A percentile compares a stretch with the other conserved stretches of the same genome.
Conservation (phyloP, 805 yeast species). For the Komagataella populi region DNA sequence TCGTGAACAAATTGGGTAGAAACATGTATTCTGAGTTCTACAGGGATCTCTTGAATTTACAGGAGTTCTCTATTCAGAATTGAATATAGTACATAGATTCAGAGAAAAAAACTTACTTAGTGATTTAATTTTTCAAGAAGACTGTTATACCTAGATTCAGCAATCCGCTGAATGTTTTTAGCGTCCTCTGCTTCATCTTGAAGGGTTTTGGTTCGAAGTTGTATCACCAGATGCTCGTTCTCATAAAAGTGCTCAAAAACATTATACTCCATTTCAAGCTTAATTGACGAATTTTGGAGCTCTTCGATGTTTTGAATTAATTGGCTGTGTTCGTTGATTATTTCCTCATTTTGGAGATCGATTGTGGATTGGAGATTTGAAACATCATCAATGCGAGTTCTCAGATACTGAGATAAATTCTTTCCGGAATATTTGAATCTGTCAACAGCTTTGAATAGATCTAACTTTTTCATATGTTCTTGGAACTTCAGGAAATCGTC, state of each 20-base stretch:
- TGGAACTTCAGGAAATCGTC: slow-evolving; percentile 2
- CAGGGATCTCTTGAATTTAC: slow-evolving; percentile 33
- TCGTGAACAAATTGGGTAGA: slow-evolving; percentile 46
- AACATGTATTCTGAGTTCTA: slow-evolving; percentile 47
- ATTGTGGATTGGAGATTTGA: neutral
- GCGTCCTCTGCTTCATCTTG: neutral
- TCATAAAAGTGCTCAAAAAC: neutral
- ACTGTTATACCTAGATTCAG: neutral
- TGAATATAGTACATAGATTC: no score
- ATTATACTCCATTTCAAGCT: neutral
- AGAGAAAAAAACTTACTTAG: neutral
- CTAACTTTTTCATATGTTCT: neutral
- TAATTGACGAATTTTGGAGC: neutral
- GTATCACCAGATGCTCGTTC: neutral
- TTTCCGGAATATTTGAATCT: neutral
- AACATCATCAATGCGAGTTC: neutral
- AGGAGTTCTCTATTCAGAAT: neutral
- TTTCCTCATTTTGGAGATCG: neutral
- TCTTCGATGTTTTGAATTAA: neutral
- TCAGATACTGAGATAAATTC: neutral
- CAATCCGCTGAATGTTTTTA: neutral
- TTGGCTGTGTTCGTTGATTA: neutral
- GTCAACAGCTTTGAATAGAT: no score
- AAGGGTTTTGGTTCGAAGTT: neutral
- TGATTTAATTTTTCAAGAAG: neutral